phyloP scores from a whole-genome alignment of 2,329 filamentous ascomycete genomes.

The Diaporthe aspalathi region DNA sequence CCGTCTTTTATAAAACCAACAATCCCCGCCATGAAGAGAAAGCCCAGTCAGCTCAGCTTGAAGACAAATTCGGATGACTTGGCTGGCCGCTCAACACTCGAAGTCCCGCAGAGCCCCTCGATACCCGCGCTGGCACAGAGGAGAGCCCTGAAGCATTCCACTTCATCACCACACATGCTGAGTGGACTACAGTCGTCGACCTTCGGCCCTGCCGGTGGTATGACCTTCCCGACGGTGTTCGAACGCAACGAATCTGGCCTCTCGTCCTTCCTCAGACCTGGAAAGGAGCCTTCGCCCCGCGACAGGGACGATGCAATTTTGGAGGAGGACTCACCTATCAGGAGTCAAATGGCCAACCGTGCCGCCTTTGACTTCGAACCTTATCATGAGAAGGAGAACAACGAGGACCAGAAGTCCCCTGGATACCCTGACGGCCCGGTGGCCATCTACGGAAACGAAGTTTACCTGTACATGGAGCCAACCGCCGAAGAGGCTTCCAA shows the following conservation, averaged over 20 bases:
- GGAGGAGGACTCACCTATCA: constrained; percentile 69
- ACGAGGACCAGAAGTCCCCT: constrained; percentile 83
- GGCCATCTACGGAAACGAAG: constrained; percentile 81
- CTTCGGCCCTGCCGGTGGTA: constrained; percentile 71
- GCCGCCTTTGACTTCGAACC: constrained; percentile 69
- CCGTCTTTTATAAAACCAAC: constrained; percentile 84
- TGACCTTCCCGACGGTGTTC: constrained; percentile 71
- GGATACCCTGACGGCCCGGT: constrained; percentile 86
- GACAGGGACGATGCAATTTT: constrained; percentile 58
- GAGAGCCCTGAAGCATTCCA: constrained; percentile 74
- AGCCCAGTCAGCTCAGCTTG: constrained; percentile 81
- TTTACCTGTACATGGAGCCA: constrained; percentile 84
- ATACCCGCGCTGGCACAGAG: constrained; percentile 70
- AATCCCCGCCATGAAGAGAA: constrained; percentile 77
- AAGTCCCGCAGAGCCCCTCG: constrained; percentile 67
- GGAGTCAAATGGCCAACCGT: constrained; percentile 71
- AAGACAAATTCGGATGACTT: constrained; percentile 76
- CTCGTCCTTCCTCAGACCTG: constrained; percentile 68
- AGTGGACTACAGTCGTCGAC: constrained; percentile 68
- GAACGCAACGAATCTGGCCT: constrained; percentile 70
- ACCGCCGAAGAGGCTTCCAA: constrained; percentile 79
- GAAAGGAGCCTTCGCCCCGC: constrained; percentile 51
- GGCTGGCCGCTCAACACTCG: constrained; percentile 59
- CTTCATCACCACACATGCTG: constrained; percentile 75
- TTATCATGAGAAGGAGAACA: constrained; percentile 75